These are phyloP conservation scores for Wickerhamomyces kurtzmanii DNA, from an alignment of 805 yeast genomes.

Conservation along the genomic window DNA sequence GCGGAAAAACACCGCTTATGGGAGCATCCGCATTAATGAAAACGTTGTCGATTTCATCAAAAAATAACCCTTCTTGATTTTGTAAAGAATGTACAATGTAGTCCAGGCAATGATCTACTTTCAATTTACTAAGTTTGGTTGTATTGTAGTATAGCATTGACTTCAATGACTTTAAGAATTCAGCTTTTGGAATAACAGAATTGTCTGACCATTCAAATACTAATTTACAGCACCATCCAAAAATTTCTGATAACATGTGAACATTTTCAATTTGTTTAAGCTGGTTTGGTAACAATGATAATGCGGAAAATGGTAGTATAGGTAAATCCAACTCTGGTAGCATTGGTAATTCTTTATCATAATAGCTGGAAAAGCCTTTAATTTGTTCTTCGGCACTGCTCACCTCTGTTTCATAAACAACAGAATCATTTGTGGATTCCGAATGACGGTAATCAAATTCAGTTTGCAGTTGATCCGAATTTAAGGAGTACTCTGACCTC, in stretches of 20 bases:
- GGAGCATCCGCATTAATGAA: slow-evolving; percentile 18
- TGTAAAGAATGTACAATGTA: slow-evolving; percentile 34
- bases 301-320: slow-evolving; percentile 45
- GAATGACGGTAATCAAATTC: no score
- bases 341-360: slow-evolving; percentile 23
- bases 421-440: no score
- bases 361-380: no score
- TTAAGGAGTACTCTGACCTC: slow-evolving; percentile 15
- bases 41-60: slow-evolving; percentile 20
- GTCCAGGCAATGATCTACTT: slow-evolving; percentile 41
- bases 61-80: slow-evolving; percentile 29
- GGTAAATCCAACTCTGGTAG: slow-evolving; percentile 37
- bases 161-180: slow-evolving; percentile 43
- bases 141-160: slow-evolving; percentile 39
- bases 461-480: no score
- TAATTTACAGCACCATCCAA: slow-evolving; percentile 41
- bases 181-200: slow-evolving; percentile 35
- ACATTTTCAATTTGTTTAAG: slow-evolving; percentile 35
- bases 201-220: slow-evolving; percentile 45
- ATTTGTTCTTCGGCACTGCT: no score
- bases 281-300: slow-evolving; percentile 36
- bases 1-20: slow-evolving; percentile 33
- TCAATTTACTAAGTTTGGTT: slow-evolving; percentile 37
- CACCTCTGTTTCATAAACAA: no score
- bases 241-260: slow-evolving; percentile 37